Conservation (phyloP, 2,329 filamentous ascomycete species). For the Alternaria longipes region DNA sequence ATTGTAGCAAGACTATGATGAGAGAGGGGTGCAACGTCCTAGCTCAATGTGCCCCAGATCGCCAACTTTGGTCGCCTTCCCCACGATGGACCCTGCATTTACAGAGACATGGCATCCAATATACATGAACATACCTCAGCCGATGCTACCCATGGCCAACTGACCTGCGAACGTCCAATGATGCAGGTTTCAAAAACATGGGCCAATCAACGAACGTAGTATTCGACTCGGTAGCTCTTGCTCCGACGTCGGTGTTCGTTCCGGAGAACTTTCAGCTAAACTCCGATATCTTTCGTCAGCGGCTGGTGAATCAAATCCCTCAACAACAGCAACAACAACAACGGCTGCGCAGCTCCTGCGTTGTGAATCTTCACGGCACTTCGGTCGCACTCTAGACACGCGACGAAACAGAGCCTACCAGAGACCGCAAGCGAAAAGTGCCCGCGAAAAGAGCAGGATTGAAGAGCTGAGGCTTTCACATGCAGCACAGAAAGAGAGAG, state of each 20-base stretch:
- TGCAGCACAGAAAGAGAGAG: conserved; percentile 41
- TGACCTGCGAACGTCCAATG: neutral
- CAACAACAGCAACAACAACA: conserved; percentile 10
- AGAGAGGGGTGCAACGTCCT: neutral
- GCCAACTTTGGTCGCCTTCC: neutral
- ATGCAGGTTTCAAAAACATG: neutral
- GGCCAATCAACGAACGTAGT: conserved; percentile 16
- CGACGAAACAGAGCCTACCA: neutral
- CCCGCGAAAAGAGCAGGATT: neutral
- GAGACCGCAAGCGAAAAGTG: neutral
- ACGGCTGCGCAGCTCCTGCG: neutral
- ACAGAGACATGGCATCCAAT: neutral
- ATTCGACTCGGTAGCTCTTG: conserved; percentile 18
- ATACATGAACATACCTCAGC: conserved; percentile 7
- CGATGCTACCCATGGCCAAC: conserved; percentile 12
- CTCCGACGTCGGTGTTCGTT: conserved; percentile 31
- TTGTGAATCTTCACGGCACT: neutral
- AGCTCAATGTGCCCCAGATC: neutral
- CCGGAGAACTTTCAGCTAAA: conserved; percentile 17
- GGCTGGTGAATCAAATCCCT: conserved; percentile 14
- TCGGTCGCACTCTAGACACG: neutral
- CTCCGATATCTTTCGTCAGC: conserved; percentile 12
- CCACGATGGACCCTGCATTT: conserved; percentile 3
- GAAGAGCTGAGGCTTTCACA: conserved; percentile 26
- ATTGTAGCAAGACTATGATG: neutral